These are phyloP conservation scores for Cyclotella cryptica DNA, from an alignment of 108 stramenopile genomes.

Conservation along the genomic window DNA sequence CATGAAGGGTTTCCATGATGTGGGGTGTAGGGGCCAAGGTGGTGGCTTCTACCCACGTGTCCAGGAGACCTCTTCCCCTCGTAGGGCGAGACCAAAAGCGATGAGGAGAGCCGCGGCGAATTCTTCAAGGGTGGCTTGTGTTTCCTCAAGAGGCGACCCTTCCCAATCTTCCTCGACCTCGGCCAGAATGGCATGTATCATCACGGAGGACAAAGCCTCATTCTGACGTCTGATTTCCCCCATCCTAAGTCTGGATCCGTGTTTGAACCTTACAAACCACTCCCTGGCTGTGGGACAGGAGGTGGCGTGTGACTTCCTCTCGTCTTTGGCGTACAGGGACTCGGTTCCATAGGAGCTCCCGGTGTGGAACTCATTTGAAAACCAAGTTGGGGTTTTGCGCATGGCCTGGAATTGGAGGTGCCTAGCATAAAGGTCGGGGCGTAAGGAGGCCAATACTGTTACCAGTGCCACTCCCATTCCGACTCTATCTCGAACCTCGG, in stretches of 20 bases:
- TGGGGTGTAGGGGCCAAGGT: neutral
- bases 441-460: no score
- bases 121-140: neutral
- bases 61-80: neutral
- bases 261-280: neutral
- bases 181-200: no score
- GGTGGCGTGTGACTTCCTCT: neutral
- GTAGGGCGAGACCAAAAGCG: neutral
- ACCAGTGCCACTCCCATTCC: no score
- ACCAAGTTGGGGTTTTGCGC: no score
- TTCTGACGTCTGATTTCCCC: neutral
- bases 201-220: neutral
- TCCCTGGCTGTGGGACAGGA: neutral
- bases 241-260: neutral
- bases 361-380: neutral
- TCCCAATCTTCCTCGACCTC: neutral
- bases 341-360: neutral
- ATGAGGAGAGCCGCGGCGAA: neutral
- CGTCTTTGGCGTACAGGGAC: no score
- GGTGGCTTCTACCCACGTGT: neutral
- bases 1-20: neutral
- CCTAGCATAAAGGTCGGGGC: neutral
- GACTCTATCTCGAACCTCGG: neutral
- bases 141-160: neutral
- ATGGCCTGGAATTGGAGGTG: no score